Conservation (phyloP, 2,329 filamentous ascomycete species). For the Fusarium nanum region DNA sequence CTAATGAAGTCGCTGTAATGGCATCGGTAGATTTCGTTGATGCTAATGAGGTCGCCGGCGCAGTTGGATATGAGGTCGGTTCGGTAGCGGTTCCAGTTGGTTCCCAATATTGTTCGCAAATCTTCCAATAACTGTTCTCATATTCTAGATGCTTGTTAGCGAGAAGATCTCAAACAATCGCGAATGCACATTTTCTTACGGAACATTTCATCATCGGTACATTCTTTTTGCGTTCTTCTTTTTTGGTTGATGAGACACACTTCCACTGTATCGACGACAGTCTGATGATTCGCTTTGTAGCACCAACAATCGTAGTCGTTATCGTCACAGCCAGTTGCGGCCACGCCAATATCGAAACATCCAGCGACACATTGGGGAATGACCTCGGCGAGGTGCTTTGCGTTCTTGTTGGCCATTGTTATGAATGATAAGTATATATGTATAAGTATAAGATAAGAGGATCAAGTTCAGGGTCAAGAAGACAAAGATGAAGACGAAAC, state of each 20-base stretch:
- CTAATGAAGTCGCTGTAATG: neutral
- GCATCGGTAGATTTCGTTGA: neutral
- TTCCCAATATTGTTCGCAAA: constrained; percentile 46
- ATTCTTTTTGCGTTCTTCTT: constrained; percentile 27
- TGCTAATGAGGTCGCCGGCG: neutral
- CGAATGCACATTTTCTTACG: constrained; percentile 12
- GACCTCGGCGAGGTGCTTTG: constrained; percentile 28
- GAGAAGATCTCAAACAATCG: neutral
- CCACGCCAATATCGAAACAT: constrained; percentile 43
- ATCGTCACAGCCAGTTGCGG: constrained; percentile 37
- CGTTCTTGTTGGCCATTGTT: constrained; percentile 40
- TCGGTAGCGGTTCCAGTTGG: constrained; percentile 40
- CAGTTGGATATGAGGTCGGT: constrained; percentile 29
- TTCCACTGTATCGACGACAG: constrained; percentile 40
- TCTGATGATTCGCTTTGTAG: constrained; percentile 42
- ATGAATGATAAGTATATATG: neutral
- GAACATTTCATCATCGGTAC: constrained; percentile 40
- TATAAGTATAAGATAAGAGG: neutral
- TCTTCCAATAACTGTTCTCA: constrained; percentile 47
- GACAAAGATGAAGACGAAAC: neutral
- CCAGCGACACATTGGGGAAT: constrained; percentile 38
- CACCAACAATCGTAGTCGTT: constrained; percentile 45
- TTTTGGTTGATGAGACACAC: constrained; percentile 37
- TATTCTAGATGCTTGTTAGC: constrained; percentile 33
- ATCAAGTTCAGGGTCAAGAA: neutral